Conservation (phyloP, 1,284 basidiomycete genomes). For the Sphaerobolus stellatus region DNA sequence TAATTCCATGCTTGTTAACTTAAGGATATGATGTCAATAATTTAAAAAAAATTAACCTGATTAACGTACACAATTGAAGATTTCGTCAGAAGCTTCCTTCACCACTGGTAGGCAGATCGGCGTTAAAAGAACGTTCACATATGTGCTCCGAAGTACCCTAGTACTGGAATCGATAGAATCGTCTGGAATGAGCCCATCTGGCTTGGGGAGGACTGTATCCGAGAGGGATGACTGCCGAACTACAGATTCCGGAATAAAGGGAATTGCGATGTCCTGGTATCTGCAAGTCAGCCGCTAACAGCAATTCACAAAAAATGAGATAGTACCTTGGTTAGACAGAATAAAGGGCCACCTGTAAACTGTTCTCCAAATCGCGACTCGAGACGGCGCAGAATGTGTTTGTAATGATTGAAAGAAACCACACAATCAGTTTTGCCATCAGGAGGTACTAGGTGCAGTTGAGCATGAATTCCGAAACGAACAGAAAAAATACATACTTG, state of each 20-base stretch:
- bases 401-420: constrained; percentile 6
- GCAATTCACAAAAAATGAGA: background rate
- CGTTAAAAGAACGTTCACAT: constrained; percentile 12
- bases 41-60: background rate
- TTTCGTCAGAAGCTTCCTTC: constrained; percentile 7
- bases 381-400: constrained; percentile 4
- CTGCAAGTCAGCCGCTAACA: background rate
- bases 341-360: too few relatives aligned
- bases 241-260: background rate
- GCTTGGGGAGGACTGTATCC: background rate
- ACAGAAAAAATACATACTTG: constrained; percentile 1
- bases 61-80: constrained; percentile 10
- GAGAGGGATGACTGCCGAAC: background rate
- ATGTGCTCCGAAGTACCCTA: too few relatives aligned
- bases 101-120: constrained; percentile 14
- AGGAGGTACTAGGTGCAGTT: too few relatives aligned
- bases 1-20: constrained; percentile 13
- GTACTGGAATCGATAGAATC: too few relatives aligned
- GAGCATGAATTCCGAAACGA: too few relatives aligned
- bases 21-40: background rate
- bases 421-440: too few relatives aligned
- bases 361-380: too few relatives aligned
- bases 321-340: constrained; percentile 1
- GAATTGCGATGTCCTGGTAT: background rate
- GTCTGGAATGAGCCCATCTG: too few relatives aligned